Evolutionary conservation across 2,329 filamentous ascomycete genomes (phyloP).

Genomic region (Kalmusia sp.): DNA sequence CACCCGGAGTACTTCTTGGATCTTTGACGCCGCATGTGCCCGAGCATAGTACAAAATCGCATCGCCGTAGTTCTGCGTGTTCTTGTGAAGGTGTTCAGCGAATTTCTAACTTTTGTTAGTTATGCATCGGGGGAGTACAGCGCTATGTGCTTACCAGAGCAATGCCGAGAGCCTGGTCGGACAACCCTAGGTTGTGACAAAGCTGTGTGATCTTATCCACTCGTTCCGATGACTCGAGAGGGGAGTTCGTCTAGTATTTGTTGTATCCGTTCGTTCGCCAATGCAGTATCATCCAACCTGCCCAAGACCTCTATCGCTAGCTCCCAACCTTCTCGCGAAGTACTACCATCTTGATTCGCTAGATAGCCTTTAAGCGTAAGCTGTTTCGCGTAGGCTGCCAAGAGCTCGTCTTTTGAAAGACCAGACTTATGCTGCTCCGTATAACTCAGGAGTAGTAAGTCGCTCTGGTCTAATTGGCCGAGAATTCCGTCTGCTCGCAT

Average conservation of each 20-base stretch:
- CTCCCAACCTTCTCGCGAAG: conserved; percentile 78
- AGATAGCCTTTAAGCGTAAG: conserved; percentile 57
- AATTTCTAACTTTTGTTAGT: conserved; percentile 67
- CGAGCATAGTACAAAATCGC: conserved; percentile 91
- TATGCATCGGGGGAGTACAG: neutral
- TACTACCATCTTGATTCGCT: conserved; percentile 35
- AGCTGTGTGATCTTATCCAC: conserved; percentile 84
- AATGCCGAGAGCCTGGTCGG: conserved; percentile 78
- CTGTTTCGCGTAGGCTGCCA: conserved; percentile 77
- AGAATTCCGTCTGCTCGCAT: conserved; percentile 61
- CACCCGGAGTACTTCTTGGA: conserved; percentile 84
- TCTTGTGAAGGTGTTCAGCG: conserved; percentile 76
- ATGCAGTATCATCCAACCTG: conserved; percentile 75
- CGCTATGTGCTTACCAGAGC: conserved; percentile 77
- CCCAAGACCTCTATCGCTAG: conserved; percentile 83
- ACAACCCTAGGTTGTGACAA: conserved; percentile 79
- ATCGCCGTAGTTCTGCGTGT: conserved; percentile 80
- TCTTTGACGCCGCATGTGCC: conserved; percentile 77
- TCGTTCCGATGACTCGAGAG: conserved; percentile 71
- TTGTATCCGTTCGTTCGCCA: conserved; percentile 76
- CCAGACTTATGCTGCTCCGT: conserved; percentile 35
- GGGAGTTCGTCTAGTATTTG: conserved; percentile 76
- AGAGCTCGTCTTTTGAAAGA: conserved; percentile 78
- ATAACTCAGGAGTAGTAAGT: conserved; percentile 82
- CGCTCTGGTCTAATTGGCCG: conserved; percentile 78